Percentiles rank a stretch among this genome's conserved stretches.
Evolutionary conservation across 2,329 filamentous ascomycete species (phyloP).

Genomic region (Chalaropsis thielavioides): DNA sequence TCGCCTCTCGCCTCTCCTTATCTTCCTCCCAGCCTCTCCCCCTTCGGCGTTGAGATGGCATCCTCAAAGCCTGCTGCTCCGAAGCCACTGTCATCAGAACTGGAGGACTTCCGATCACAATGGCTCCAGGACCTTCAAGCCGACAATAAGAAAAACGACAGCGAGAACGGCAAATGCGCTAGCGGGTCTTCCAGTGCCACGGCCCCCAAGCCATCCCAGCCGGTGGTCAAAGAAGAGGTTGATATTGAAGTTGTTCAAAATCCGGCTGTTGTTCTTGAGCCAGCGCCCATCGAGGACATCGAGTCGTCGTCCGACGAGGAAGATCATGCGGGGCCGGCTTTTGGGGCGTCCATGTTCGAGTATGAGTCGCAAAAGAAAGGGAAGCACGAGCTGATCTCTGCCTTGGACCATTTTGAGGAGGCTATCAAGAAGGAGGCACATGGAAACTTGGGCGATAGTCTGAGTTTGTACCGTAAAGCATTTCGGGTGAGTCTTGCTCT

Average conservation of each 20-base stretch:
- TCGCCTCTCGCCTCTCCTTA: background rate
- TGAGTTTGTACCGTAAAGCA: constrained; percentile 76
- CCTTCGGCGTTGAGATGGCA: background rate
- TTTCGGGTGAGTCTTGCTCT: constrained; percentile 49
- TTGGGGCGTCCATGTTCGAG: constrained; percentile 14
- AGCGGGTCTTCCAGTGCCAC: background rate
- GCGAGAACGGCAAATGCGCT: constrained; percentile 26
- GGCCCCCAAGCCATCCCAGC: background rate
- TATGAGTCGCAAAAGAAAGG: background rate
- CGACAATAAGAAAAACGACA: background rate
- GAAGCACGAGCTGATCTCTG: constrained; percentile 48
- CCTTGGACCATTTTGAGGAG: constrained; percentile 82
- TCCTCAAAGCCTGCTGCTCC: background rate
- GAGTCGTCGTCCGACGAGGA: constrained; percentile 19
- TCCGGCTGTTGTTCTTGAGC: constrained; percentile 18
- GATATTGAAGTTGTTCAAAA: constrained; percentile 19
- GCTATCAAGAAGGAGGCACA: constrained; percentile 78
- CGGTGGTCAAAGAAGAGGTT: background rate
- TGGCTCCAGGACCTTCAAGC: constrained; percentile 65
- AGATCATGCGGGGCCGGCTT: constrained; percentile 9
- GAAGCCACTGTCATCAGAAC: constrained; percentile 37
- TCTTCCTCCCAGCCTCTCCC: background rate
- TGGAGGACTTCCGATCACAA: constrained; percentile 72
- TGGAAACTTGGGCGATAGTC: constrained; percentile 76
- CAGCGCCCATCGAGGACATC: constrained; percentile 22